Evolutionary conservation across 2,329 filamentous ascomycete genomes (phyloP).

Genomic region (Fusarium cyanostomum): DNA sequence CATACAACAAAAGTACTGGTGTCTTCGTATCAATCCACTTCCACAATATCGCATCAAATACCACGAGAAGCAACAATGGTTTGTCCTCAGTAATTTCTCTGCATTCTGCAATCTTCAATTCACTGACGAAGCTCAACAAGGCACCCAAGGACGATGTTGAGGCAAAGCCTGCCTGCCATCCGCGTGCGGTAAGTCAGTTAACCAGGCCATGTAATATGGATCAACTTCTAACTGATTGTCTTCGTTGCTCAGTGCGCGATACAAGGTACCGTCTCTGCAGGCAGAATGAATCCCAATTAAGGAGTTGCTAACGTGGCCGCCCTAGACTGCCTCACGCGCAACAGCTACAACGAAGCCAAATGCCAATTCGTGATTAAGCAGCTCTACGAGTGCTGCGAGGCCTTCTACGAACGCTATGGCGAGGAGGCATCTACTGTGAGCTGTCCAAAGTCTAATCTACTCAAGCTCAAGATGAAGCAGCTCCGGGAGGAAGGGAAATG

Average conservation of each 20-base stretch:
- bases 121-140: slow-evolving; percentile 21
- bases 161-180: slow-evolving; percentile 83
- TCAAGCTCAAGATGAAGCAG: slow-evolving; percentile 88
- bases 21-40: background rate
- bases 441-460: slow-evolving; percentile 83
- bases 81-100: background rate
- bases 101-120: background rate
- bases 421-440: slow-evolving; percentile 79
- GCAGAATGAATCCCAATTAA: background rate
- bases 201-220: background rate
- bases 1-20: background rate
- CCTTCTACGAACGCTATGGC: slow-evolving; percentile 84
- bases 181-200: slow-evolving; percentile 77
- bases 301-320: slow-evolving; percentile 3
- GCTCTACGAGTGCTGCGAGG: slow-evolving; percentile 91
- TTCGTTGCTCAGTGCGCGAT: slow-evolving; percentile 77
- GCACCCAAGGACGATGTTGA: slow-evolving; percentile 74
- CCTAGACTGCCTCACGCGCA: slow-evolving; percentile 85
- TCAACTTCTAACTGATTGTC: background rate
- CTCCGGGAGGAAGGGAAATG: slow-evolving; percentile 54
- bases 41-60: background rate
- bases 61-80: slow-evolving; percentile 16
- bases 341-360: slow-evolving; percentile 85
- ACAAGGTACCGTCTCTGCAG: slow-evolving; percentile 67
- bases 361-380: slow-evolving; percentile 83